Evolutionary conservation across 345 rosid species (phyloP).

Genomic region (Raphanus sativus): DNA sequence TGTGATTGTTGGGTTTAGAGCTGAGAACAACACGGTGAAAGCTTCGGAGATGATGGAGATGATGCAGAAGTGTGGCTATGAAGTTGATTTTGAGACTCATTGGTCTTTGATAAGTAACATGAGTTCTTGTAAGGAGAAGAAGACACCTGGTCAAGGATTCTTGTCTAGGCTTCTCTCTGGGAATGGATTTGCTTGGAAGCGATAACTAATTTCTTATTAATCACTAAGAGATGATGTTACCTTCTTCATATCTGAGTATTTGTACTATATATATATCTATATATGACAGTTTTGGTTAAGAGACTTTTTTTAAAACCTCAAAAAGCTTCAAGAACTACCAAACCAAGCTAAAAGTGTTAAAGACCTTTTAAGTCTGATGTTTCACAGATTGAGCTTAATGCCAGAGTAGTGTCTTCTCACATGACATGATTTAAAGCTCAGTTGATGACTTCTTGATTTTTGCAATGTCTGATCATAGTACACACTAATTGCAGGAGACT

Average conservation of each 20-base stretch:
- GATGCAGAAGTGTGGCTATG: constrained; percentile 64
- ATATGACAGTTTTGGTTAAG: neutral
- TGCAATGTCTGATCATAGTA: constrained; percentile 17
- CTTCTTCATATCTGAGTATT: neutral
- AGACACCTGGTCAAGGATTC: constrained; percentile 51
- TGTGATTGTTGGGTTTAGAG: constrained; percentile 51
- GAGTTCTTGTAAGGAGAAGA: constrained; percentile 44
- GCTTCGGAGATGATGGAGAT: constrained; percentile 60
- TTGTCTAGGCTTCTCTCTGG: constrained; percentile 71
- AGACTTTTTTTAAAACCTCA: neutral
- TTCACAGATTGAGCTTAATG: constrained; percentile 10
- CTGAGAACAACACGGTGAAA: constrained; percentile 55
- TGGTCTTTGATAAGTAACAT: constrained; percentile 82
- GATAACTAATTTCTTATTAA: neutral
- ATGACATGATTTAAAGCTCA: constrained; percentile 6
- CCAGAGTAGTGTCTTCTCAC: constrained; percentile 15
- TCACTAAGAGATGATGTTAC: neutral
- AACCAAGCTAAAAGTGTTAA: neutral
- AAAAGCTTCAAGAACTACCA: neutral
- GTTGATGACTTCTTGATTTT: constrained; percentile 5
- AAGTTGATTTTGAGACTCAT: constrained; percentile 67
- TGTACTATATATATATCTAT: neutral
- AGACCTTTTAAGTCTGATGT: neutral
- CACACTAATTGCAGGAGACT: constrained; percentile 26
- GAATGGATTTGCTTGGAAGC: constrained; percentile 53